These are phyloP conservation scores for Diplodia scrobiculata DNA, from an alignment of 2,329 filamentous ascomycete species.

Conservation along the genomic window DNA sequence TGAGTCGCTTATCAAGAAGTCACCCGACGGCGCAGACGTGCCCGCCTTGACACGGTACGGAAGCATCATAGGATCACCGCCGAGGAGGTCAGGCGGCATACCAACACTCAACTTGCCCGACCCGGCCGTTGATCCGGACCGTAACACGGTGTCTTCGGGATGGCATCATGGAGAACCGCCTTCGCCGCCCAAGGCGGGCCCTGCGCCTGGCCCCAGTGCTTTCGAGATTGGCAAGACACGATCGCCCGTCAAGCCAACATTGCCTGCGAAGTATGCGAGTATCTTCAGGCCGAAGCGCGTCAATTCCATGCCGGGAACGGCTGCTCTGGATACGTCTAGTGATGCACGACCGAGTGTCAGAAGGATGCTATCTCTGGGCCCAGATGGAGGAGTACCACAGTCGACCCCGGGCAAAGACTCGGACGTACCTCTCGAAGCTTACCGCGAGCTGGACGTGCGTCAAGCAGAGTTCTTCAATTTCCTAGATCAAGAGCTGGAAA, in stretches of 20 bases:
- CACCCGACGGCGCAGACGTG: constrained; percentile 23
- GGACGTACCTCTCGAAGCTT: constrained; percentile 58
- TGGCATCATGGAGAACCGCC: constrained; percentile 33
- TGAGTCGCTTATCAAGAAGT: constrained; percentile 26
- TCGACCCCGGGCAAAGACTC: constrained; percentile 41
- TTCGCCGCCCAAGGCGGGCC: constrained; percentile 9
- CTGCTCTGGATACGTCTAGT: background rate
- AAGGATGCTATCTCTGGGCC: constrained; percentile 50
- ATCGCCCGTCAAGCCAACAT: constrained; percentile 36
- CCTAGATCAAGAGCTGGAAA: constrained; percentile 80
- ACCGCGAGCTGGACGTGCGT: constrained; percentile 67
- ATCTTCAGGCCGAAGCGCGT: constrained; percentile 47
- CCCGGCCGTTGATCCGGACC: constrained; percentile 58
- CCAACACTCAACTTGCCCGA: constrained; percentile 63
- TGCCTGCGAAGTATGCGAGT: constrained; percentile 41
- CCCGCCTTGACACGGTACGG: constrained; percentile 59
- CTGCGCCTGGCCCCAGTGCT: constrained; percentile 38
- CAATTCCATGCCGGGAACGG: constrained; percentile 44
- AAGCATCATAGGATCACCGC: constrained; percentile 57
- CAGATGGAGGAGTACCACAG: constrained; percentile 35
- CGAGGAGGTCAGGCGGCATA: constrained; percentile 33
- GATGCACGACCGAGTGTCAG: constrained; percentile 43
- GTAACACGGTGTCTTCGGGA: constrained; percentile 1
- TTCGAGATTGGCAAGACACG: constrained; percentile 50
- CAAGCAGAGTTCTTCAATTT: constrained; percentile 87